A percentile compares a stretch with the other conserved stretches of the same genome.
Conservation (phyloP, 768 basidiomycete genomes). For the Clavulina sp. region DNA sequence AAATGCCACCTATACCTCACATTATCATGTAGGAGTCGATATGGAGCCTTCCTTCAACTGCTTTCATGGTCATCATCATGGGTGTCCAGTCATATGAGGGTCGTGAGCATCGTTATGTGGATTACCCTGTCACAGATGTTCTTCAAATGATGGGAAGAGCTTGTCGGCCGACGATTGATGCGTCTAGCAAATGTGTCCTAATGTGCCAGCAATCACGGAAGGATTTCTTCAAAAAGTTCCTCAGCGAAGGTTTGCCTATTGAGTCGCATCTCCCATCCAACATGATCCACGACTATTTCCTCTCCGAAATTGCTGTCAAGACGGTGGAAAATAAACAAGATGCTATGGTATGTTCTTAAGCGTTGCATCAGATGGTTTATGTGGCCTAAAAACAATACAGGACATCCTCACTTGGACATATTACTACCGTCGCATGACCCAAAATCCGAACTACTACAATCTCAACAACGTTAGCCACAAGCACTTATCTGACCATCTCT, state of each 20-base stretch:
- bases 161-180: constrained; percentile 76
- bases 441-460: constrained; percentile 93
- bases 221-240: constrained; percentile 98
- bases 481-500: constrained; percentile 87
- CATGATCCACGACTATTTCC: constrained; percentile 88
- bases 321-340: constrained; percentile 99
- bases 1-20: not conserved
- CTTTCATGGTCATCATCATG: constrained; percentile 99
- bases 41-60: constrained; percentile 85
- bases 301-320: constrained; percentile 95
- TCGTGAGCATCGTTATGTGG: constrained; percentile 93
- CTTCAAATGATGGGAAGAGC: constrained; percentile 99
- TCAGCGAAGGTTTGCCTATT: constrained; percentile 92
- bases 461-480: constrained; percentile 90
- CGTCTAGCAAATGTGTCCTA: constrained; percentile 79
- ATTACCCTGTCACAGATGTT: constrained; percentile 96
- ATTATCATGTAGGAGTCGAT: constrained; percentile 55
- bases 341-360: constrained; percentile 46
- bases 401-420: constrained; percentile 98
- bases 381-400: constrained; percentile 20
- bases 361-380: not conserved
- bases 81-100: constrained; percentile 96
- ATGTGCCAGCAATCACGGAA: constrained; percentile 98
- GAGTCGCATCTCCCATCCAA: constrained; percentile 88
- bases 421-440: constrained; percentile 93